A percentile compares a stretch with the other conserved stretches of the same genome.
phyloP scores from a whole-genome alignment of 164 flowering plant species.

The Protea cynaroides region DNA sequence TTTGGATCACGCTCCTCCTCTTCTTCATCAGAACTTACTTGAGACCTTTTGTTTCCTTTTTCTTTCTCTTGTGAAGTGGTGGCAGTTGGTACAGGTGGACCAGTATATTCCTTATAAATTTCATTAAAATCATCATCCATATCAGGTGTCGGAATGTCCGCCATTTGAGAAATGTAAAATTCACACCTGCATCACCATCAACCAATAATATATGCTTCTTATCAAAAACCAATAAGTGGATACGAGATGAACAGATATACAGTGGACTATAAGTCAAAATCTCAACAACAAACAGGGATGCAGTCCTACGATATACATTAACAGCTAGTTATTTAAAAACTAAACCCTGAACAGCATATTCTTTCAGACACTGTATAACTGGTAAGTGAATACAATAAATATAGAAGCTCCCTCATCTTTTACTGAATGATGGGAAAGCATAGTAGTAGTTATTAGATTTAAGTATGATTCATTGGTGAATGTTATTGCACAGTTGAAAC shows the following conservation, averaged over 20 bases:
- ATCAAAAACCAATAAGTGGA: not conserved
- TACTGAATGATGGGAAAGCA: too few species aligned
- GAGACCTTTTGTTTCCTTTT: constrained; percentile 49
- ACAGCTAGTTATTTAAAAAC: not conserved
- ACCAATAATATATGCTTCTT: not conserved
- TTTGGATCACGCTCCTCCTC: constrained; percentile 83
- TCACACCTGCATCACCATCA: constrained; percentile 11
- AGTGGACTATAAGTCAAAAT: not conserved
- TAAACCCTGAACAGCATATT: not conserved
- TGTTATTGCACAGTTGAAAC: too few species aligned
- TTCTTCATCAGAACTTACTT: constrained; percentile 66
- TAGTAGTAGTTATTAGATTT: too few species aligned
- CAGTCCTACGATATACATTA: not conserved
- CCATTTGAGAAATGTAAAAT: constrained; percentile 32
- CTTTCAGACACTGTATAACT: too few species aligned
- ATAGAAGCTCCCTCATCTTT: too few species aligned
- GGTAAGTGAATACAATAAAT: too few species aligned
- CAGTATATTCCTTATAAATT: constrained; percentile 93
- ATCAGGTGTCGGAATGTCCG: constrained; percentile 54
- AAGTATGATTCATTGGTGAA: too few species aligned
- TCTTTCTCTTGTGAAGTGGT: constrained; percentile 34
- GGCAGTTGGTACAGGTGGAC: constrained; percentile 50
- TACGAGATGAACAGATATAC: not conserved
- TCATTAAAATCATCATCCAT: constrained; percentile 90
- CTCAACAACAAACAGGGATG: not conserved